Evolutionary conservation across 2,329 filamentous ascomycete genomes (phyloP).

Genomic region (Pseudogymnoascus pannorum): DNA sequence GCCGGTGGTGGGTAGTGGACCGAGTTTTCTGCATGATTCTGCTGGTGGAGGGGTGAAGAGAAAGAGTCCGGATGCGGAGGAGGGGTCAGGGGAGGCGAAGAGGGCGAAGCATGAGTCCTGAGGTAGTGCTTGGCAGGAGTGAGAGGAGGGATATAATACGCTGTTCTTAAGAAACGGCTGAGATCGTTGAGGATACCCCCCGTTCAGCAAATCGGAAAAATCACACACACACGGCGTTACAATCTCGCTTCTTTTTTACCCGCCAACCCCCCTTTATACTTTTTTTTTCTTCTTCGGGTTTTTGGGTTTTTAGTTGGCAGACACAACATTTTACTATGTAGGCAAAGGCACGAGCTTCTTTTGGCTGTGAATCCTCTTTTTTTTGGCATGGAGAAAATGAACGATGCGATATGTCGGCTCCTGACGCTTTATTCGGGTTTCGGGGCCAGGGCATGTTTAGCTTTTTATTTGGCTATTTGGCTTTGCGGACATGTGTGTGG

Average conservation of each 20-base stretch:
- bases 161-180: background rate
- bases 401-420: background rate
- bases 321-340: background rate
- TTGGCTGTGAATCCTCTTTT: background rate
- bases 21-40: conserved; percentile 41
- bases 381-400: background rate
- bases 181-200: background rate
- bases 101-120: conserved; percentile 20
- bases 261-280: background rate
- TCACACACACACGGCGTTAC: background rate
- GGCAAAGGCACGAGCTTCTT: background rate
- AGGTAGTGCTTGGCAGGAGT: background rate
- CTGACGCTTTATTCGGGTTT: background rate
- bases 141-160: background rate
- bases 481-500: background rate
- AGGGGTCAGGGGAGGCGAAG: conserved; percentile 23
- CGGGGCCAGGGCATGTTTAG: background rate
- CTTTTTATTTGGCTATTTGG: background rate
- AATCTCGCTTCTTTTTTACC: background rate
- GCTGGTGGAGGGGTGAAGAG: conserved; percentile 19
- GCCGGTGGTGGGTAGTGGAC: conserved; percentile 56
- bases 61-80: conserved; percentile 26
- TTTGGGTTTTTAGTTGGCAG: background rate
- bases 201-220: background rate
- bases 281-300: background rate